Percentiles rank a stretch among this genome's conserved stretches.
phyloP scores from a whole-genome alignment of 805 yeast species.

The Candida sithepensis region DNA sequence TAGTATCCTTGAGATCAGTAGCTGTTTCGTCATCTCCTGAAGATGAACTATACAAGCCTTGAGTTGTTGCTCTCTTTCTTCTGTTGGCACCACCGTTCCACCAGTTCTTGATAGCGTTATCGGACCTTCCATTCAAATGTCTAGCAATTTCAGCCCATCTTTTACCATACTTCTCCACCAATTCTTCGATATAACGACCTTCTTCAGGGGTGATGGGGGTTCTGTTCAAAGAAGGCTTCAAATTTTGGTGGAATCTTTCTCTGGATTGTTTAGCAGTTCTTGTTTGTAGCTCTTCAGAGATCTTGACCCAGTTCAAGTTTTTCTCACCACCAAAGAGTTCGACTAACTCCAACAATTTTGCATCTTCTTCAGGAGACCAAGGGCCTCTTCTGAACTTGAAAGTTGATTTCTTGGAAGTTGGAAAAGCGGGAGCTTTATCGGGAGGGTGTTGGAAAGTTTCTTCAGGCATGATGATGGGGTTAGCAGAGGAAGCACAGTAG shows the following conservation, averaged over 20 bases:
- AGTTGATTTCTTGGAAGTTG: background rate
- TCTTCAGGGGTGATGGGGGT: conserved; percentile 83
- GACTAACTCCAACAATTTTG: conserved; percentile 64
- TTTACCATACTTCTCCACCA: conserved; percentile 78
- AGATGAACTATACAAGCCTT: conserved; percentile 18
- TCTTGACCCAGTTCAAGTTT: conserved; percentile 73
- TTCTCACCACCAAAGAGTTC: conserved; percentile 65
- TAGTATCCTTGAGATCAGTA: background rate
- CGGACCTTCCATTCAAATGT: conserved; percentile 82
- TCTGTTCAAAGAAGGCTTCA: conserved; percentile 79
- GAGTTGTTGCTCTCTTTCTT: conserved; percentile 52
- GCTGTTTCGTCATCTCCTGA: conserved; percentile 18
- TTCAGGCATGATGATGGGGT: background rate
- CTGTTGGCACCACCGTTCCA: conserved; percentile 94
- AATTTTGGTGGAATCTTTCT: conserved; percentile 86
- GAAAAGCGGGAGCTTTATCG: background rate
- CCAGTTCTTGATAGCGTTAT: conserved; percentile 91
- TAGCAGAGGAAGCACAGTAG: background rate
- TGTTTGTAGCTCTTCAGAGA: conserved; percentile 66
- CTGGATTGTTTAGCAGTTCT: conserved; percentile 91
- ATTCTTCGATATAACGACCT: conserved; percentile 73
- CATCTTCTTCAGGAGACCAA: conserved; percentile 87
- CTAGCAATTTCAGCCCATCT: conserved; percentile 94
- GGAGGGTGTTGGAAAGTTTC: background rate
- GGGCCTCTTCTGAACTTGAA: conserved; percentile 62